These are phyloP conservation scores for Agrocybe praecox DNA, from an alignment of 768 basidiomycete species.

Conservation along the genomic window DNA sequence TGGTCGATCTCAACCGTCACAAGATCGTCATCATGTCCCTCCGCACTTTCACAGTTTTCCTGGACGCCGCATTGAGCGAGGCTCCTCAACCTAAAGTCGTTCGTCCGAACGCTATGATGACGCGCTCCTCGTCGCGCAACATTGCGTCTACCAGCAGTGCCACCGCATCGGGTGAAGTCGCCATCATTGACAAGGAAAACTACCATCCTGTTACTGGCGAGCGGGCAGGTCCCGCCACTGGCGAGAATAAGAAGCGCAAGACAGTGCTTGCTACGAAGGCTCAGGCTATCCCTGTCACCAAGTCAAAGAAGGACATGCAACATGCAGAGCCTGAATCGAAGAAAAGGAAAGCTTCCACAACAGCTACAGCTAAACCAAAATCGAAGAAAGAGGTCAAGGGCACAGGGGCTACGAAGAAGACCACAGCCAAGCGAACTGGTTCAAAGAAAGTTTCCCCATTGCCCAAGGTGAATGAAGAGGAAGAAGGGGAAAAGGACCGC, in stretches of 20 bases:
- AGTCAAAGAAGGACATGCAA: constrained; percentile 38
- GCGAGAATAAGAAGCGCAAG: constrained; percentile 64
- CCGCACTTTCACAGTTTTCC: constrained; percentile 66
- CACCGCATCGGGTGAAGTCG: constrained; percentile 35
- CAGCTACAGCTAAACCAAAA: constrained; percentile 32
- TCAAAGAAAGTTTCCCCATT: constrained; percentile 57
- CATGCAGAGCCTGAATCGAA: constrained; percentile 51
- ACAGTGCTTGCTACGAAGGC: constrained; percentile 62
- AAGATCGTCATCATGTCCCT: constrained; percentile 46
- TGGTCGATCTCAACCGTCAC: constrained; percentile 24
- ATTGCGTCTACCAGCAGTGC: constrained; percentile 23
- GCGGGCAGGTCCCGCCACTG: constrained; percentile 43
- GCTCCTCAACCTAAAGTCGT: constrained; percentile 30
- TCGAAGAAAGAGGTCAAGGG: constrained; percentile 34
- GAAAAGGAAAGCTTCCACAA: constrained; percentile 58
- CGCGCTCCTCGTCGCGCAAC: constrained; percentile 32
- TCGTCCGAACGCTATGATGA: constrained; percentile 26
- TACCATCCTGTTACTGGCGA: constrained; percentile 74
- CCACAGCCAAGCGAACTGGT: constrained; percentile 31
- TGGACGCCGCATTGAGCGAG: constrained; percentile 49
- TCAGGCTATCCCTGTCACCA: constrained; percentile 40
- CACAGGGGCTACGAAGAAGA: constrained; percentile 35
- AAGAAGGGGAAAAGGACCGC: constrained; percentile 35
- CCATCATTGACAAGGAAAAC: constrained; percentile 74
- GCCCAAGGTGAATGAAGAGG: constrained; percentile 58